Conservation (phyloP, 306 rosid genomes). For the Fagus sylvatica region DNA sequence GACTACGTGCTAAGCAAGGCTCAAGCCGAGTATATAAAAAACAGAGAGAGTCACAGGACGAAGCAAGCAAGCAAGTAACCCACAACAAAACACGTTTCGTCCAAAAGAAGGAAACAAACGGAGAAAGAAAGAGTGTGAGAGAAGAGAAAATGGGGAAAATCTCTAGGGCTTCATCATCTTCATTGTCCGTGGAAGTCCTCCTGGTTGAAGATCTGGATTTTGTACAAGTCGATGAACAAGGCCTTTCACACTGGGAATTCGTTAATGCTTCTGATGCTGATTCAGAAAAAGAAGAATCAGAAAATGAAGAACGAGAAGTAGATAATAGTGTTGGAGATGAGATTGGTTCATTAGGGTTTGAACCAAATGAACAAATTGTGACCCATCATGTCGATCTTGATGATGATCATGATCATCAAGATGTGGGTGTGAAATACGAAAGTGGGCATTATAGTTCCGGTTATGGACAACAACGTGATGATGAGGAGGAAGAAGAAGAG, state of each 20-base stretch:
- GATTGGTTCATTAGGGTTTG: constrained; percentile 27
- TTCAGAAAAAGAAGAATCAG: constrained; percentile 10
- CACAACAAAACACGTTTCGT: background rate
- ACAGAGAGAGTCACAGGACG: rapidly evolving
- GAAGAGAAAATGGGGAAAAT: background rate
- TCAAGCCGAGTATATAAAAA: too few species aligned
- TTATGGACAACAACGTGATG: background rate
- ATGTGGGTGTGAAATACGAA: background rate
- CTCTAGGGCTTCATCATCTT: constrained; percentile 1
- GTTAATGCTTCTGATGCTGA: constrained; percentile 34
- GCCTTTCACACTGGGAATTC: constrained; percentile 59
- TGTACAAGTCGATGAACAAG: constrained; percentile 20
- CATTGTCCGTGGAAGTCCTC: constrained; percentile 5
- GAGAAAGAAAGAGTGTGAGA: background rate
- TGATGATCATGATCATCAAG: background rate
- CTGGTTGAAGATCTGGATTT: constrained; percentile 14
- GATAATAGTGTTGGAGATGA: background rate
- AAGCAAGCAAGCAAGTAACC: too few species aligned
- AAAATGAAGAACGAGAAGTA: background rate
- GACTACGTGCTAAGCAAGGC: background rate
- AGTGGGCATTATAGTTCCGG: background rate
- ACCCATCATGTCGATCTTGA: background rate
- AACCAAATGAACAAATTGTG: constrained; percentile 9
- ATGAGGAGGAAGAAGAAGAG: background rate
- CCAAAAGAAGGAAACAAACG: background rate